A percentile compares a stretch with the other conserved stretches of the same genome.
These are phyloP conservation scores for Cupressus sempervirens DNA, from an alignment of 75 land plant species.

Conservation along the genomic window DNA sequence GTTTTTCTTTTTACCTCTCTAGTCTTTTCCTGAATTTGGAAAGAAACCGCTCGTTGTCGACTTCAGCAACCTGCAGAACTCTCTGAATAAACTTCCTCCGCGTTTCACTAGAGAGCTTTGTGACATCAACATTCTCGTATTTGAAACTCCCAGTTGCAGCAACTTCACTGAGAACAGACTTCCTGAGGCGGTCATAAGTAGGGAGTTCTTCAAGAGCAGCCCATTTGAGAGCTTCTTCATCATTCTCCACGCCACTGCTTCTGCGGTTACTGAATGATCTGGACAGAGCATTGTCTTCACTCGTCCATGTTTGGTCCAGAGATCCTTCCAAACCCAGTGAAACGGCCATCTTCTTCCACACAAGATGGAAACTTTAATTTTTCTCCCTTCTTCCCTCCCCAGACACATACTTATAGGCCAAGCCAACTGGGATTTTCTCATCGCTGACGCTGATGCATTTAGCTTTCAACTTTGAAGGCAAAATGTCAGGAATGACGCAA, in stretches of 20 bases:
- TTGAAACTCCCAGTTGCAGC: neutral
- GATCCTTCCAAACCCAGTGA: neutral
- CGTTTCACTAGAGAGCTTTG: neutral
- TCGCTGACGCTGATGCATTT: too few relatives aligned
- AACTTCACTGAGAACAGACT: conserved; percentile 41
- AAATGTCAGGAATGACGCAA: too few relatives aligned
- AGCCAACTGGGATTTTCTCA: too few relatives aligned
- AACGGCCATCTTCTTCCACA: neutral
- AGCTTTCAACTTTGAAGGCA: too few relatives aligned
- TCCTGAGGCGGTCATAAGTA: conserved; percentile 61
- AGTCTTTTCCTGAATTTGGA: conserved; percentile 29
- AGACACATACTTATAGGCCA: too few relatives aligned
- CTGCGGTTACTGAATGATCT: neutral
- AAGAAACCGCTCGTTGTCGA: conserved; percentile 35
- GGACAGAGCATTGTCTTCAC: conserved; percentile 12
- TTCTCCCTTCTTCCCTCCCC: too few relatives aligned
- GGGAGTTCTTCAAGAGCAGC: conserved; percentile 82
- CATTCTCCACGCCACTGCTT: conserved; percentile 27
- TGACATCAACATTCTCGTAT: conserved; percentile 59
- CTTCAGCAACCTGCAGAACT: conserved; percentile 23
- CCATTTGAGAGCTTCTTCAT: conserved; percentile 74
- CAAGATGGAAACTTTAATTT: too few relatives aligned
- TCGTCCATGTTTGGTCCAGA: neutral
- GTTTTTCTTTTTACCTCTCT: conserved; percentile 23
- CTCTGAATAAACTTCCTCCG: conserved; percentile 24